Percentiles rank a stretch among this genome's conserved stretches.
Evolutionary conservation across 441 rosid genomes (phyloP).

Genomic region (Erodium chrysanthum): DNA sequence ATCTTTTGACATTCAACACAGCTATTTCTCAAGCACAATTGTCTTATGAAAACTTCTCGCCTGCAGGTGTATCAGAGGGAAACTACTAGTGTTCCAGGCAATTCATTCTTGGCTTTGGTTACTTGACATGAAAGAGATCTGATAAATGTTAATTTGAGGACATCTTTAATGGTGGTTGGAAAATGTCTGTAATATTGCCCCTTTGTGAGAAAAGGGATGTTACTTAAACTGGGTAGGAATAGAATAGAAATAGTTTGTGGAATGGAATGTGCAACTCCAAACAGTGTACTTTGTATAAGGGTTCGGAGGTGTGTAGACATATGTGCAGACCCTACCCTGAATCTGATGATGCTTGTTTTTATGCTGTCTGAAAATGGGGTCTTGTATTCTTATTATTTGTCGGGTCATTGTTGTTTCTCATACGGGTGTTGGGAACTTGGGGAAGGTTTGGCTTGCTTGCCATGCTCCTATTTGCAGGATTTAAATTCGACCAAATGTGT

Average conservation of each 20-base stretch:
- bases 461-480: no score
- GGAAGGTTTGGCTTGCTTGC: no score
- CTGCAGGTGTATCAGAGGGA: not conserved
- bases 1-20: not conserved
- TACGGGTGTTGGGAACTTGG: no score
- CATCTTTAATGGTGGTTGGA: not conserved
- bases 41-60: not conserved
- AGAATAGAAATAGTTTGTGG: not conserved
- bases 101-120: constrained; percentile 71
- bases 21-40: not conserved
- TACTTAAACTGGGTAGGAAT: not conserved
- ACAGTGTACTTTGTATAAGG: not conserved
- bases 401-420: no score
- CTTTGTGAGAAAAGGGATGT: not conserved
- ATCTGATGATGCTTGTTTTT: no score
- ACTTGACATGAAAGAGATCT: constrained; percentile 1
- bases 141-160: not conserved
- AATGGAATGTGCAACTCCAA: not conserved
- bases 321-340: no score
- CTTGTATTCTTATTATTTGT: no score
- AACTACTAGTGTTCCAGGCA: constrained; percentile 37
- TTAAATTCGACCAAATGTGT: no score
- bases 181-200: not conserved
- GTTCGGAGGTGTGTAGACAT: no score
- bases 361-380: no score